A percentile compares a stretch with the other conserved stretches of the same genome.
These are phyloP conservation scores for Mucor irregularis DNA, from an alignment of 371 early-diverging fungal species.

Conservation along the genomic window DNA sequence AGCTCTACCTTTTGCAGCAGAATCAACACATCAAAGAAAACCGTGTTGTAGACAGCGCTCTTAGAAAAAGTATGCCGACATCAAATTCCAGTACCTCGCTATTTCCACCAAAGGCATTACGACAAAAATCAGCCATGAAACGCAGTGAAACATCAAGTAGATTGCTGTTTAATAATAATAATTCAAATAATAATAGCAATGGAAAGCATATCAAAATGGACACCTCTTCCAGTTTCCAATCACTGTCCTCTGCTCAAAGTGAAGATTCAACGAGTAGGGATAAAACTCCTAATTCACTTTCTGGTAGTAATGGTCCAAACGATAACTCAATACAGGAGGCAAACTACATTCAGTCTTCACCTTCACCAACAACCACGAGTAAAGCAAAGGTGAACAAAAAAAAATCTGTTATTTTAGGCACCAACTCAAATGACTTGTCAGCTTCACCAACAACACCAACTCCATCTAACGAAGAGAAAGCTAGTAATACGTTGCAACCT, in stretches of 20 bases:
- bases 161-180: constrained; percentile 3
- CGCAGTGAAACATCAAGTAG: constrained; percentile 27
- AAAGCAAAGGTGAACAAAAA: not conserved
- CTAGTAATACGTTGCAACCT: no score
- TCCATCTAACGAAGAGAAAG: not conserved
- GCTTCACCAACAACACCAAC: no score
- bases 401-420: no score
- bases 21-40: constrained; percentile 49
- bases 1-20: constrained; percentile 52
- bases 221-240: constrained; percentile 5
- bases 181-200: not conserved
- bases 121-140: constrained; percentile 25
- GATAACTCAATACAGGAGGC: not conserved
- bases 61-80: constrained; percentile 7
- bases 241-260: constrained; percentile 7
- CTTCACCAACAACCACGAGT: no score
- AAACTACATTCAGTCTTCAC: no score
- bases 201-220: not conserved
- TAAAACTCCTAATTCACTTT: not conserved
- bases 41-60: not conserved
- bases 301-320: not conserved
- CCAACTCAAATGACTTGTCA: no score
- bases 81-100: constrained; percentile 24
- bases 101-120: constrained; percentile 19
- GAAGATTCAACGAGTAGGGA: not conserved